Percentiles rank a stretch among this genome's conserved stretches.
These are phyloP conservation scores for Medicago ruthenica DNA, from an alignment of 306 rosid species.

Conservation along the genomic window DNA sequence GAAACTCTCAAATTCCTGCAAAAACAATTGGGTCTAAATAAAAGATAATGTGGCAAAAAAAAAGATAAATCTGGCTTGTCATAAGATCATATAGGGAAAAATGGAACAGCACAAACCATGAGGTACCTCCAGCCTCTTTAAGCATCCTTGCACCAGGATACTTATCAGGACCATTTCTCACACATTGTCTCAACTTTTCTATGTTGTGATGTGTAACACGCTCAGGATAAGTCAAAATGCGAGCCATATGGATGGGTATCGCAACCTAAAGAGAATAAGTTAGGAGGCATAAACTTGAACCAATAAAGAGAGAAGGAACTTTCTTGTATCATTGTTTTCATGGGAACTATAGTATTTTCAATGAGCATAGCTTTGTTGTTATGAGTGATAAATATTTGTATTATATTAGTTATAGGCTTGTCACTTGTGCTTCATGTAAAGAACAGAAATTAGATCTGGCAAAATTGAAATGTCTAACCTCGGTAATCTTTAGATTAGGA, in stretches of 20 bases:
- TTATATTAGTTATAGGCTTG: conserved; percentile 4
- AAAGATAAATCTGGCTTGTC: conserved; percentile 24
- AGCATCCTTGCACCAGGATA: conserved; percentile 87
- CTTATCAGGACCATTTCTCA: conserved; percentile 88
- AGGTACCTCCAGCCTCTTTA: conserved; percentile 57
- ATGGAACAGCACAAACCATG: conserved; percentile 56
- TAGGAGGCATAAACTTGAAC: conserved; percentile 30
- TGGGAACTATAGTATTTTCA: conserved; percentile 11
- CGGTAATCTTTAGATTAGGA: conserved; percentile 90
- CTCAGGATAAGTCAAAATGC: conserved; percentile 85
- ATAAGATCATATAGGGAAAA: conserved; percentile 21
- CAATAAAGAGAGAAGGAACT: conserved; percentile 13
- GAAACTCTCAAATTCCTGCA: conserved; percentile 57
- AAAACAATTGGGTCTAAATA: conserved; percentile 39
- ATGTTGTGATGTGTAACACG: conserved; percentile 86
- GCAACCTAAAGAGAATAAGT: conserved; percentile 70
- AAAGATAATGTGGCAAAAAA: conserved; percentile 33
- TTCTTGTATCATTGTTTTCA: conserved; percentile 12
- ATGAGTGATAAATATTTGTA: not conserved
- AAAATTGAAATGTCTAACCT: conserved; percentile 58
- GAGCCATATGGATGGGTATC: conserved; percentile 93
- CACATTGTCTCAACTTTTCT: conserved; percentile 88
- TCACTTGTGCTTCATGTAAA: conserved; percentile 28
- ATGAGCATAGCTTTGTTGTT: not conserved
- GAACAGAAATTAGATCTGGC: conserved; percentile 26